Base-by-base conservation (phyloP, 1,284 basidiomycete species). In the Tilletia walkeri region DNA sequence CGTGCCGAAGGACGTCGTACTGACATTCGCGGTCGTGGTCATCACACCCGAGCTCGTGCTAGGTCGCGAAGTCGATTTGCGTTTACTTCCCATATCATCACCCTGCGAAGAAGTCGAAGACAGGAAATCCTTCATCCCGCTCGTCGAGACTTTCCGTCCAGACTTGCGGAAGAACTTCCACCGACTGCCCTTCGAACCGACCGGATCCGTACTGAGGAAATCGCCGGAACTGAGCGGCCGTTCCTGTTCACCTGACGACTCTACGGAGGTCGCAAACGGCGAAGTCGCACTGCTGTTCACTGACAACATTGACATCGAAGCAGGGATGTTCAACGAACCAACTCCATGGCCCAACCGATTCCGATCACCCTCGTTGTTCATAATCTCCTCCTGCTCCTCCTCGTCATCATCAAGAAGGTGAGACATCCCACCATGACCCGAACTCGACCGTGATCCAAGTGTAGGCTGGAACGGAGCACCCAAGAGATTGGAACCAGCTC, bases 151-250 rank as follows among this genome's bases (percentile, higher is more conserved):
- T 39, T 63, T 63, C 36, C 59, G 59, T 38, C 59, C 59, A 24
- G 54, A 20, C 59, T 63, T 63, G 59, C 59, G 59, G 59, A 63
- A 63, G 36, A 63, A 41, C 36, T 63, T 63, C 59, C 59, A 63
- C 36, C 36, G 30, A 16, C 36, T 39, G 16, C 34, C 59, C 59
- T 39, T 36, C 6, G 12, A 4, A 16, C 36, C 30, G 14, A 18
- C 50, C 20, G 59, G 59, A 20, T 63, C 59, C 34, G 38, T 63
- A 34, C n/a, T 39, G 36, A 63, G 59, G 59, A 63, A 63, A 34
- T 34, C 36, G 59, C 4, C 34, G 36, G 34, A 9, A 38, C 59
- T 20, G 12, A 12, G 18, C 36, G 59, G 30, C 38, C 7, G 59
- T 12, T 63, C 36, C 14, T 2, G 34, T 14, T 6, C 59, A 38